phyloP scores from a whole-genome alignment of 2,329 filamentous ascomycete genomes.

The Escovopsis weberi region DNA sequence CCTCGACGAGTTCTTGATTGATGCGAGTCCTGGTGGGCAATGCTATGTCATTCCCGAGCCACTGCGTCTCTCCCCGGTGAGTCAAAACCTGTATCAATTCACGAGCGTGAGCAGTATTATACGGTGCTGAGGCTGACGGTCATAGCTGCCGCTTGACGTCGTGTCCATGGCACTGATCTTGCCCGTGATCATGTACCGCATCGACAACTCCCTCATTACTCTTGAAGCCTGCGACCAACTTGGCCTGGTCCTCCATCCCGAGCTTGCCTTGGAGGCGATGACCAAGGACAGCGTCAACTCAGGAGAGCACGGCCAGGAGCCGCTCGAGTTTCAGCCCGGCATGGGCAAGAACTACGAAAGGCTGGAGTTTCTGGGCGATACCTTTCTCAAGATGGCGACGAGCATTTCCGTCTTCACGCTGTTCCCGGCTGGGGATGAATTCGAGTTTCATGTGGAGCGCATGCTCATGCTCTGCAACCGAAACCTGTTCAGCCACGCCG shows the following conservation, averaged over 20 bases:
- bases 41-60: conserved; percentile 67
- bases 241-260: conserved; percentile 47
- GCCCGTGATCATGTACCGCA: conserved; percentile 69
- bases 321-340: conserved; percentile 61
- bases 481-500: conserved; percentile 69
- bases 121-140: not conserved
- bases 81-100: conserved; percentile 15
- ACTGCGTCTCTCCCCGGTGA: conserved; percentile 59
- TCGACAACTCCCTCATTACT: conserved; percentile 71
- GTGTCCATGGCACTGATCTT: conserved; percentile 62
- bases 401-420: conserved; percentile 73
- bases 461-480: conserved; percentile 88
- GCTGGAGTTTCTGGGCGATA: conserved; percentile 84
- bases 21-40: conserved; percentile 26
- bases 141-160: conserved; percentile 51
- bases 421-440: conserved; percentile 67
- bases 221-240: conserved; percentile 58
- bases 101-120: not conserved
- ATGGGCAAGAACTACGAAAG: conserved; percentile 95
- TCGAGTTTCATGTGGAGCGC: conserved; percentile 73
- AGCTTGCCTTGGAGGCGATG: conserved; percentile 70
- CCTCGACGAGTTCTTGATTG: conserved; percentile 51
- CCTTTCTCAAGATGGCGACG: conserved; percentile 90
- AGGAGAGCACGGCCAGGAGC: conserved; percentile 52
- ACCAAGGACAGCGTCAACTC: conserved; percentile 87